A percentile compares a stretch with the other conserved stretches of the same genome.
Evolutionary conservation across 2,329 filamentous ascomycete genomes (phyloP).

Genomic region (Aureobasidium sp.): DNA sequence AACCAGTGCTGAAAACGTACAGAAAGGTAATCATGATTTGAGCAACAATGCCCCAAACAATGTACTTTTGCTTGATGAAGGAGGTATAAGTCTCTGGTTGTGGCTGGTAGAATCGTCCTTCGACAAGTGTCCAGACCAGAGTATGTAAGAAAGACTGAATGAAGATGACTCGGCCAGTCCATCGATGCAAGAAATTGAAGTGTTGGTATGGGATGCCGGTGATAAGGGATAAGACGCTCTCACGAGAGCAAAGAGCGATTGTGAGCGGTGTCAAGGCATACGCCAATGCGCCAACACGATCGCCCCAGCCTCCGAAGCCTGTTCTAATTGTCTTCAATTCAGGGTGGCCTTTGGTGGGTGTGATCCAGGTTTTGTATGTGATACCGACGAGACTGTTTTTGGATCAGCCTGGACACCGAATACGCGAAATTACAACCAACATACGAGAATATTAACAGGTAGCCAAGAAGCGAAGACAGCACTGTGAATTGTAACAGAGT

Average conservation of each 20-base stretch:
- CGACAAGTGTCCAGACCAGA: constrained; percentile 59
- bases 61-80: constrained; percentile 58
- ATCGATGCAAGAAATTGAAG: constrained; percentile 71
- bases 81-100: constrained; percentile 51
- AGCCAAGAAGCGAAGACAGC: constrained; percentile 48
- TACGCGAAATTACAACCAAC: neutral
- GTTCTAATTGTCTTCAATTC: constrained; percentile 55
- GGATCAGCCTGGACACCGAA: neutral
- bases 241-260: constrained; percentile 56
- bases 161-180: constrained; percentile 66
- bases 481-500: constrained; percentile 60
- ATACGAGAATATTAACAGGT: constrained; percentile 57
- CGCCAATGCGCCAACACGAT: constrained; percentile 61
- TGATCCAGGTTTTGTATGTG: constrained; percentile 59
- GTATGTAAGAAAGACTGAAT: constrained; percentile 60
- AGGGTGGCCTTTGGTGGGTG: constrained; percentile 51
- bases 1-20: constrained; percentile 49
- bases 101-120: constrained; percentile 59
- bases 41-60: constrained; percentile 64
- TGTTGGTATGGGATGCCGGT: constrained; percentile 68
- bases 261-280: constrained; percentile 67
- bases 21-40: constrained; percentile 55
- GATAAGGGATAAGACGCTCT: constrained; percentile 59
- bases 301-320: constrained; percentile 57
- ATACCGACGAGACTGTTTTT: constrained; percentile 49